Conservation (phyloP, 805 yeast genomes). For the Huiozyma sinensis region DNA sequence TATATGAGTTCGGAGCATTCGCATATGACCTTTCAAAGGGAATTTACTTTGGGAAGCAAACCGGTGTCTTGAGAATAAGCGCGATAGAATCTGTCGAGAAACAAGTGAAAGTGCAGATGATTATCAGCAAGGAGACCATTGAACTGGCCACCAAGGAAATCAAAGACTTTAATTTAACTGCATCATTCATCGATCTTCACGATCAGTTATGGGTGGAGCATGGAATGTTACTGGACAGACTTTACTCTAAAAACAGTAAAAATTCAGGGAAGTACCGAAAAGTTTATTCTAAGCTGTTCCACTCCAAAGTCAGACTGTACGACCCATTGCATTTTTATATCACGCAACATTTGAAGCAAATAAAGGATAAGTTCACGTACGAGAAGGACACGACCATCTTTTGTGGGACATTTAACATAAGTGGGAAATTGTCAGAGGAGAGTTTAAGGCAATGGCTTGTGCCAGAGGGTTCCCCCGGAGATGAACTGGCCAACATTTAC, state of each 20-base stretch:
- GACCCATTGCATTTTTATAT: slow-evolving; percentile 87
- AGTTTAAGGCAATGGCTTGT: slow-evolving; percentile 72
- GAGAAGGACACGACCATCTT: slow-evolving; percentile 52
- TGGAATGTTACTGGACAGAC: slow-evolving; percentile 72
- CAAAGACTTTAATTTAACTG: slow-evolving; percentile 28
- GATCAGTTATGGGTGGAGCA: slow-evolving; percentile 88
- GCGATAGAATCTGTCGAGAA: slow-evolving; percentile 86
- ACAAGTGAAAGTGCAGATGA: slow-evolving; percentile 62
- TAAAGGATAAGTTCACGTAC: slow-evolving; percentile 45
- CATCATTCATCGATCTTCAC: slow-evolving; percentile 53
- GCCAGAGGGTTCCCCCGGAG: slow-evolving; percentile 35
- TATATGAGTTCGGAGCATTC: slow-evolving; percentile 77
- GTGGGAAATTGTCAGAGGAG: slow-evolving; percentile 50
- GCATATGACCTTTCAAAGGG: slow-evolving; percentile 52
- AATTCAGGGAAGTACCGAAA: slow-evolving; percentile 21
- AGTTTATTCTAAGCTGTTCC: slow-evolving; percentile 20
- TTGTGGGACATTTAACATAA: slow-evolving; percentile 80
- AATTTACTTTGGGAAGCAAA: slow-evolving; percentile 65
- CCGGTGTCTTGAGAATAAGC: slow-evolving; percentile 83
- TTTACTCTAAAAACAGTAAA: slow-evolving; percentile 42
- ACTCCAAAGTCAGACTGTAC: slow-evolving; percentile 49
- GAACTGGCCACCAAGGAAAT: slow-evolving; percentile 33
- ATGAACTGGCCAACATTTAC: slow-evolving; percentile 50
- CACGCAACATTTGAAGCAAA: slow-evolving; percentile 46
- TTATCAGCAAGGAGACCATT: slow-evolving; percentile 61